A percentile compares a stretch with the other conserved stretches of the same genome.
Evolutionary conservation across 768 basidiomycete genomes (phyloP).

Genomic region (Hericium alpestre): DNA sequence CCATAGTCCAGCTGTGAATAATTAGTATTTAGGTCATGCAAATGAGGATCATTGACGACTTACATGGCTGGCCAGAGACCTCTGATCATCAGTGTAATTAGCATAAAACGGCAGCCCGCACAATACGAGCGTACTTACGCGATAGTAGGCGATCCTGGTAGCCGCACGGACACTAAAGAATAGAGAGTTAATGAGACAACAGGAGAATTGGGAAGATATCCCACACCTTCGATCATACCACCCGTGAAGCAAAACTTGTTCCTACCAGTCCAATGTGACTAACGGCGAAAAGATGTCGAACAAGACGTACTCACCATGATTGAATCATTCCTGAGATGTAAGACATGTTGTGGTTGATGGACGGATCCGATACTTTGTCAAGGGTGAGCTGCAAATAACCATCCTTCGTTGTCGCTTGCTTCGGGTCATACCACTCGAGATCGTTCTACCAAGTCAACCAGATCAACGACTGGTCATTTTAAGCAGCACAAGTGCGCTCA

Average conservation of each 20-base stretch:
- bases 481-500: constrained; percentile 31
- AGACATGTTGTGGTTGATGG: constrained; percentile 35
- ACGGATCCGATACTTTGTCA: constrained; percentile 20
- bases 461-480: background rate
- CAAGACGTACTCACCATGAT: constrained; percentile 19
- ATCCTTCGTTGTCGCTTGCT: constrained; percentile 36
- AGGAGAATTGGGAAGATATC: background rate
- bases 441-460: constrained; percentile 17
- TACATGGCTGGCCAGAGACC: constrained; percentile 39
- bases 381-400: constrained; percentile 43
- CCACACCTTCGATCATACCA: constrained; percentile 46
- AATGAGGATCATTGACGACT: constrained; percentile 13
- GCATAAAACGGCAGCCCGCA: background rate
- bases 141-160: constrained; percentile 4
- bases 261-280: constrained; percentile 20
- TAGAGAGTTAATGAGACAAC: background rate
- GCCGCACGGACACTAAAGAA: constrained; percentile 9
- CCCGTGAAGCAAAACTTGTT: constrained; percentile 79
- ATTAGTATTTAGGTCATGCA: no score
- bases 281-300: background rate
- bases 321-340: constrained; percentile 26
- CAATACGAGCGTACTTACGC: constrained; percentile 2
- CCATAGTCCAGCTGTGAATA: constrained; percentile 35
- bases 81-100: constrained; percentile 19
- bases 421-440: constrained; percentile 54